Base-by-base conservation (phyloP, 2,329 filamentous ascomycete species). In the Gnomoniopsis smithogilvyi region DNA sequence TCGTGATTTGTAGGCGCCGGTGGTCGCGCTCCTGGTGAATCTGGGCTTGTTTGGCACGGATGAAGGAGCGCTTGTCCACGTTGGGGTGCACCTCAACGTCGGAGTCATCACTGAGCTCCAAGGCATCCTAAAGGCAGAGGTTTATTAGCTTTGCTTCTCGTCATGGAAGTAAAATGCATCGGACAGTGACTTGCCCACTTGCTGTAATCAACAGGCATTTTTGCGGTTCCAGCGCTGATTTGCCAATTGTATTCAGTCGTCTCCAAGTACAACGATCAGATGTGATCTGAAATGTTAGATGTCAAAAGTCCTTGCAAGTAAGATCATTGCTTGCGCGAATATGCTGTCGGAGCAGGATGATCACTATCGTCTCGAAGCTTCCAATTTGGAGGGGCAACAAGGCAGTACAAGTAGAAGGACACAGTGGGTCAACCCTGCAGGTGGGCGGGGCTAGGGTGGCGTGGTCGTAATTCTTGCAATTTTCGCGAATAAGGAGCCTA, bases 31-130 rank as follows among this genome's bases (percentile, higher is more conserved):
- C 89, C 70, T 93, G 87, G 74, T 99, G 95, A 68, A 99, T 99
- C 77, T 99, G 93, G 67, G 88, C 89, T 78, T 98, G 95, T 78
- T 99, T 99, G 65, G 95, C 96, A 65, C 94, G 91, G 73, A 99
- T 99, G 76, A 99, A 99, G 62, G 94, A 98, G 54, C 89, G 86
- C 76, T 99, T 99, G 79, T 99, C 95, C 72, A 99, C 95, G 72
- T 99, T 99, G 62, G 95, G 95, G 75, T 99, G 95, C 54, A 98
- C 95, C 78, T 99, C 95, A 68, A 99, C 88, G 70, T 99, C 95
- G 54, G 92, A 97, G 76, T 99, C 95, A 76, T 99, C 95, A 70
- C 92, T 96, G 71, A 99, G 87, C 86, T 99, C 95, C 70, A 99
- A 85, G 61, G 90, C 88, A 73, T 98, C 90, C 88, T 91, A 62